A percentile compares a stretch with the other conserved stretches of the same genome.
These are phyloP conservation scores for Camellia oleifera DNA, from an alignment of 179 eudicot genomes.

Conservation along the genomic window DNA sequence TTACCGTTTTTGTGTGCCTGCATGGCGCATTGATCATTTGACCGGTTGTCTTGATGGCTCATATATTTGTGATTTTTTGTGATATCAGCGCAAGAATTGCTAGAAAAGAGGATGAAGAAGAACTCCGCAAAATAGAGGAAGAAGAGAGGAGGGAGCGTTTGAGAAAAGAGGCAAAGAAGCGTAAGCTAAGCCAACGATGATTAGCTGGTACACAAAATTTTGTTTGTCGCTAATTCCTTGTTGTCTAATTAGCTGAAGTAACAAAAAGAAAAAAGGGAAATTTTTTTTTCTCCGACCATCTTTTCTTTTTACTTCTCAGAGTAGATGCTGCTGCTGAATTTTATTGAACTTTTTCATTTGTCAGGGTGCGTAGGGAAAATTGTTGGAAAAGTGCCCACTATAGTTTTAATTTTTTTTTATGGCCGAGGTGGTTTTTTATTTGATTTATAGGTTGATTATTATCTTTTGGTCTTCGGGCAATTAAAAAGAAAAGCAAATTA, in stretches of 20 bases:
- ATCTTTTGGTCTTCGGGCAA: too few species aligned
- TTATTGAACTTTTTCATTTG: neutral
- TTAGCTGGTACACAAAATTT: neutral
- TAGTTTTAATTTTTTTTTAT: neutral
- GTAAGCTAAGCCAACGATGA: conserved; percentile 45
- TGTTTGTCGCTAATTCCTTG: neutral
- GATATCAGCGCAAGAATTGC: conserved; percentile 62
- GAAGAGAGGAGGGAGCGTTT: conserved; percentile 60
- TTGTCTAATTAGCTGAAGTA: neutral
- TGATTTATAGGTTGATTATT: too few species aligned
- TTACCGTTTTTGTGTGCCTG: neutral
- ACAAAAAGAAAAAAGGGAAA: too few species aligned
- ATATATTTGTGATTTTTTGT: conserved; percentile 5
- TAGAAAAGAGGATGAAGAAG: conserved; percentile 63
- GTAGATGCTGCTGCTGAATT: neutral
- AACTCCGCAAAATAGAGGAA: conserved; percentile 51
- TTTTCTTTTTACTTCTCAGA: neutral
- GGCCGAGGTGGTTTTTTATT: neutral
- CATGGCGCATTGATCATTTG: too few species aligned
- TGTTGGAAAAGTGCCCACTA: neutral
- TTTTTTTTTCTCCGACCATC: neutral
- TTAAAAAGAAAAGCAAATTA: too few species aligned
- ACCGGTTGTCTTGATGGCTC: neutral
- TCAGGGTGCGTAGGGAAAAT: too few species aligned
- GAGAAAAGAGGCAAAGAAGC: conserved; percentile 50